Evolutionary conservation across 2,329 filamentous ascomycete species (phyloP).

Genomic region (Pyrenophora tritici-repentis): DNA sequence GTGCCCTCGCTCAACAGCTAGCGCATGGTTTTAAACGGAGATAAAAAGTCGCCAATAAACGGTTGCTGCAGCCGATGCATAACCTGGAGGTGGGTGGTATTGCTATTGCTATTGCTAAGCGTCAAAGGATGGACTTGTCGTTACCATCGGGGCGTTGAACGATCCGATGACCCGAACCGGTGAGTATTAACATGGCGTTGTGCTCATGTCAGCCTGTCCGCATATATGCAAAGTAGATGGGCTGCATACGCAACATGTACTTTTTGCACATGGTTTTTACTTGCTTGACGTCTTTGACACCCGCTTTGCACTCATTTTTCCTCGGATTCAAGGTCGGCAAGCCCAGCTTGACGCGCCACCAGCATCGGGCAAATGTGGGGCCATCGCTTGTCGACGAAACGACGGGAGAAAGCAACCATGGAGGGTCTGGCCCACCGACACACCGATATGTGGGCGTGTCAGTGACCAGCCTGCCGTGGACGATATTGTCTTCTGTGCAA

Average conservation of each 20-base stretch:
- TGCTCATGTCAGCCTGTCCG: not conserved
- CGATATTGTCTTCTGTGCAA: not conserved
- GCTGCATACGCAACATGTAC: not conserved
- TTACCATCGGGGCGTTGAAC: constrained; percentile 21
- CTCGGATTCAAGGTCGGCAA: constrained; percentile 1
- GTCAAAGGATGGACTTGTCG: constrained; percentile 27
- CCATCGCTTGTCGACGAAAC: constrained; percentile 4
- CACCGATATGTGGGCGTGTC: constrained; percentile 1
- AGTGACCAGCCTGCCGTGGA: not conserved
- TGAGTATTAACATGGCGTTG: not conserved
- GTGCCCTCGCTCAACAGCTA: constrained; percentile 24
- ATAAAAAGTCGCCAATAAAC: constrained; percentile 34
- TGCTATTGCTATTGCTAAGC: constrained; percentile 36
- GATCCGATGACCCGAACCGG: constrained; percentile 25
- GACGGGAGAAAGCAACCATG: constrained; percentile 2
- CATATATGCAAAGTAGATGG: not conserved
- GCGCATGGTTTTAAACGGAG: constrained; percentile 31
- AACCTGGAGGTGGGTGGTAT: constrained; percentile 27
- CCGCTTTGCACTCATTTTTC: constrained; percentile 3
- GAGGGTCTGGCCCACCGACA: constrained; percentile 3
- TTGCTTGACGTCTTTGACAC: constrained; percentile 1
- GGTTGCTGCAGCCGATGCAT: constrained; percentile 15
- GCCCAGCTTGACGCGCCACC: constrained; percentile 3
- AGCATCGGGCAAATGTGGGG: constrained; percentile 16
- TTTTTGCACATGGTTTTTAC: not conserved